Conservation (phyloP, 495 filamentous ascomycete species). For the Darksidea phi region DNA sequence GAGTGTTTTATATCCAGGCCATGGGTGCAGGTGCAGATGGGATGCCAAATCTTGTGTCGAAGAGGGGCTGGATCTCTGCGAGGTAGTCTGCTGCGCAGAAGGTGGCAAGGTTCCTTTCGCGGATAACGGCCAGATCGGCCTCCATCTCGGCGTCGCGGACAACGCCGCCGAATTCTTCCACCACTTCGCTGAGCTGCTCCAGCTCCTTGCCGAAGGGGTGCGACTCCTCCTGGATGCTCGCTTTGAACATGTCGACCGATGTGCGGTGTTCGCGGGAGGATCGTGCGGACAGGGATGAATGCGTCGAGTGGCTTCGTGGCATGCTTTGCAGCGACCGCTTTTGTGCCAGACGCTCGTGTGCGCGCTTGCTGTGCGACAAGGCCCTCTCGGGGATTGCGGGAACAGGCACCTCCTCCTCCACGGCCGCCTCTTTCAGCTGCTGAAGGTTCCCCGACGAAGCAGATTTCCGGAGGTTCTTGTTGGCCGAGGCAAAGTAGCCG, state of each 20-base stretch:
- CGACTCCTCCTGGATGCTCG: constrained; percentile 32
- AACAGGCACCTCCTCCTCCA: constrained; percentile 18
- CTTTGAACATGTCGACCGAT: constrained; percentile 50
- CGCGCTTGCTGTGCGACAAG: constrained; percentile 80
- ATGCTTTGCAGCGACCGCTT: constrained; percentile 60
- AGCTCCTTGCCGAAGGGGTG: constrained; percentile 71
- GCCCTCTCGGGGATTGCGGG: constrained; percentile 67
- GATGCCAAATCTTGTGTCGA: constrained; percentile 38
- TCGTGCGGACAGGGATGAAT: constrained; percentile 47
- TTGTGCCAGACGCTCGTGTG: constrained; percentile 63
- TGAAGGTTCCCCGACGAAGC: constrained; percentile 44
- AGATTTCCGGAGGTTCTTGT: constrained; percentile 44
- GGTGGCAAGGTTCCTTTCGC: constrained; percentile 67
- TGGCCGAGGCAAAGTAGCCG: constrained; percentile 65
- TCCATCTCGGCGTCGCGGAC: constrained; percentile 50
- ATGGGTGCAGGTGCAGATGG: constrained; percentile 12
- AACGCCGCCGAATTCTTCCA: constrained; percentile 73
- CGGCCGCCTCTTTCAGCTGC: constrained; percentile 49
- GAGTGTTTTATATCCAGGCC: constrained; percentile 31
- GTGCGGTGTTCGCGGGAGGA: constrained; percentile 54
- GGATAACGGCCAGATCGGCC: constrained; percentile 55
- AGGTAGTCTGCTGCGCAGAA: constrained; percentile 83
- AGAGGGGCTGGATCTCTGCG: constrained; percentile 71
- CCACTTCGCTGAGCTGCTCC: constrained; percentile 73
- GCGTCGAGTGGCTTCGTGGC: constrained; percentile 48